A percentile compares a stretch with the other conserved stretches of the same genome.
phyloP scores from a whole-genome alignment of 768 basidiomycete genomes.

The Mrakia gelida region DNA sequence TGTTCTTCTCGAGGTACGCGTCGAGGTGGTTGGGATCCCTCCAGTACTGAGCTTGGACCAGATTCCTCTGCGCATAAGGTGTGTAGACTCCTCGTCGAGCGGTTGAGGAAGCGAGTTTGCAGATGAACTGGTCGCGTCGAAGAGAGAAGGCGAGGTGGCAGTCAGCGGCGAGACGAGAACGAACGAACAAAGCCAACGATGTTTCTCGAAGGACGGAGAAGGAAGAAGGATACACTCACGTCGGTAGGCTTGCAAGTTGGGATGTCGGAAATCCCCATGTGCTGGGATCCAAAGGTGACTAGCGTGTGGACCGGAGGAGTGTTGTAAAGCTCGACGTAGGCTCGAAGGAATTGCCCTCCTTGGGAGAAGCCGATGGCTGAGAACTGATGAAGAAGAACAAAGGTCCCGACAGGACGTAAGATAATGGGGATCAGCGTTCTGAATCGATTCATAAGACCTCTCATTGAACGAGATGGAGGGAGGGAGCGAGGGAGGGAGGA shows the following conservation, averaged over 20 bases:
- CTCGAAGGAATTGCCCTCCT: slow-evolving; percentile 84
- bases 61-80: slow-evolving; percentile 68
- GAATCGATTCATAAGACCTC: neutral
- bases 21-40: slow-evolving; percentile 64
- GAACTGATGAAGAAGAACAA: slow-evolving; percentile 49
- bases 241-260: slow-evolving; percentile 63
- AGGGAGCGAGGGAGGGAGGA: neutral
- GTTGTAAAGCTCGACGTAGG: slow-evolving; percentile 73
- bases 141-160: neutral
- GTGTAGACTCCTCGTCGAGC: slow-evolving; percentile 63
- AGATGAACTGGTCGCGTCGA: slow-evolving; percentile 48
- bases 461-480: too few species aligned
- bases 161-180: neutral
- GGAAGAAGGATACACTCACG: slow-evolving; percentile 17
- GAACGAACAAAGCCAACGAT: too few species aligned
- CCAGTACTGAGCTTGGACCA: slow-evolving; percentile 84
- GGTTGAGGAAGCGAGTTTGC: slow-evolving; percentile 62
- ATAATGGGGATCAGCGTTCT: neutral
- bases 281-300: slow-evolving; percentile 51
- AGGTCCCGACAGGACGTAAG: too few species aligned
- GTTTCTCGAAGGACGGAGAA: neutral
- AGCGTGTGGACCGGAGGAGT: slow-evolving; percentile 70
- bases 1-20: slow-evolving; percentile 55
- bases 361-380: slow-evolving; percentile 87
- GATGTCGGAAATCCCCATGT: slow-evolving; percentile 53